Base-by-base conservation (phyloP, 2,329 filamentous ascomycete genomes). In the Phoma sp. region DNA sequence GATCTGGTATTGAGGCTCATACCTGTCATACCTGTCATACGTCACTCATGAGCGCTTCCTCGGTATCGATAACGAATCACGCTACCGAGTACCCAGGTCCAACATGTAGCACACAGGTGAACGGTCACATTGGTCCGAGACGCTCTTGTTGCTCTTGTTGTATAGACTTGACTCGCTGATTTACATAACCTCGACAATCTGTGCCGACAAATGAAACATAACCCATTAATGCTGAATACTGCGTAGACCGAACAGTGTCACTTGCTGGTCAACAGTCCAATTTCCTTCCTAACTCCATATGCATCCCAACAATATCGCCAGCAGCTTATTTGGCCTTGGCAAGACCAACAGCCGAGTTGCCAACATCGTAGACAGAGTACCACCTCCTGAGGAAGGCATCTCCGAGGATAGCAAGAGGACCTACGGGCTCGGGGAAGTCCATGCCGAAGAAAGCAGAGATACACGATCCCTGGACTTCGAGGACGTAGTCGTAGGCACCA, bases 361-460 rank as follows among this genome's bases (percentile, higher is more conserved):
- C 93, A 56, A 97, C 84, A 78, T 99, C 92, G 76, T 99, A 99
- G 73, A 99, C 90, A 62, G 92, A 96, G 86, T 98, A 98, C 84
- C 88, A 96, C 75, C 84, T 90, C 78, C 92, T 87, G 73, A 88
- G 77, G 83, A 88, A 88, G 61, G 85, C 90, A 76, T 96, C 92
- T 71, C 95, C 95, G 21, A 99, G 87, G 62, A 99, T 99, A 59
- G 92, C 93, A 62, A 99, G 86, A 65, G 95, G 95, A 39, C 95
- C 93, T 55, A 90, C 88, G 32, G 92, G 92, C 72, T 88, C 90
- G 52, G 92, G 89, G 75, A 84, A 80, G 65, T 83, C 95, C 88
- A 98, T 96, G 69, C 92, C 93, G 87, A 96, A 96, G 81, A 99
- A 96, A 66, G 92, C 90, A 59, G 92, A 97, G 78, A 99, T 96